Percentiles rank a stretch among this genome's conserved stretches.
phyloP scores from a whole-genome alignment of 306 rosid genomes.

The Inga oerstediana region DNA sequence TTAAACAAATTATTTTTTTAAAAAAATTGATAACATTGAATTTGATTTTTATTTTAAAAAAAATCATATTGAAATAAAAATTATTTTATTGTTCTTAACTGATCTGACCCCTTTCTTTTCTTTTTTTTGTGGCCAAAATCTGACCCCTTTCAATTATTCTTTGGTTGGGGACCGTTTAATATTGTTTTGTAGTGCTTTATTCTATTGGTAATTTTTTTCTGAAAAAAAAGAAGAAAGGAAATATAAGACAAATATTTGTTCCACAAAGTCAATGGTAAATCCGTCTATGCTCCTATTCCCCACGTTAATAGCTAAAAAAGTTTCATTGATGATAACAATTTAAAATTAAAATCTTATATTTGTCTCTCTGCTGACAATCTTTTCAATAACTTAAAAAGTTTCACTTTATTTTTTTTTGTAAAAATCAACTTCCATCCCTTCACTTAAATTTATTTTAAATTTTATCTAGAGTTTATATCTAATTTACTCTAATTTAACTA shows the following conservation, averaged over 20 bases:
- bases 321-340: not conserved
- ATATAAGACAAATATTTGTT: not conserved
- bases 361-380: not conserved
- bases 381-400: not conserved
- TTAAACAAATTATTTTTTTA: too few relatives aligned
- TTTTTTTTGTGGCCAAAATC: not conserved
- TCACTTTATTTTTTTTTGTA: too few relatives aligned
- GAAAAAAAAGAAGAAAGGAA: not conserved
- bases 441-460: too few relatives aligned
- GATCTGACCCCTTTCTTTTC: not conserved
- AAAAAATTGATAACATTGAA: not conserved
- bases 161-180: not conserved
- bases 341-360: not conserved
- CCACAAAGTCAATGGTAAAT: not conserved
- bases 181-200: not conserved
- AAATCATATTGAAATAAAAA: not conserved
- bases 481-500: too few relatives aligned
- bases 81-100: not conserved
- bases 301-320: not conserved
- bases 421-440: not conserved
- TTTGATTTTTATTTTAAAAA: not conserved
- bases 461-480: not conserved
- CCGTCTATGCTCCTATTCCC: not conserved
- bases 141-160: not conserved
- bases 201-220: not conserved